phyloP scores from a whole-genome alignment of 352 stramenopile genomes.

The Phytophthora macrochlamydospora region DNA sequence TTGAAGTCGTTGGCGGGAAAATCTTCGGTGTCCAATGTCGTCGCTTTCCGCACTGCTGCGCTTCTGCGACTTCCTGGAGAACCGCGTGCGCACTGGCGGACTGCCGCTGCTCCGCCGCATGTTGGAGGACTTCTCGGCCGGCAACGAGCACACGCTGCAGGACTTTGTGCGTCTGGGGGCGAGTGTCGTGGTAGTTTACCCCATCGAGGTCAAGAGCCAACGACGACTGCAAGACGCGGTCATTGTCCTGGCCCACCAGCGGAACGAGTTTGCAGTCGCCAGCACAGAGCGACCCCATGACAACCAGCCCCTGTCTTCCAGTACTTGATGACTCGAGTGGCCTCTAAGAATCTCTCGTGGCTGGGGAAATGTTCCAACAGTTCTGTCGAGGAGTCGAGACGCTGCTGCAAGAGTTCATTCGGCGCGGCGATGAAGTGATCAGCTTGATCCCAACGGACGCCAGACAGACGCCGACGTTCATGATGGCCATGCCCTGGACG shows the following conservation, averaged over 20 bases:
- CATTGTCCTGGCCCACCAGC: constrained; percentile 1
- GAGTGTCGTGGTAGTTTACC: constrained; percentile 36
- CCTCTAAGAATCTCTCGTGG: constrained; percentile 24
- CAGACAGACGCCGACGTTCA: background rate
- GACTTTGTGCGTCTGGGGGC: constrained; percentile 42
- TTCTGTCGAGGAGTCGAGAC: constrained; percentile 22
- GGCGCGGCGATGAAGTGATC: constrained; percentile 14
- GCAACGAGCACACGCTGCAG: constrained; percentile 34
- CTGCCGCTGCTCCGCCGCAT: constrained; percentile 36
- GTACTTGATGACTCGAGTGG: constrained; percentile 17
- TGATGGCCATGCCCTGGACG: background rate
- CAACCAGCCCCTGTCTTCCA: constrained; percentile 9
- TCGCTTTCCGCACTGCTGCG: constrained; percentile 14
- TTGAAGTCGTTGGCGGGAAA: background rate
- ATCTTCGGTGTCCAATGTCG: background rate
- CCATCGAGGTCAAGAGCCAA: constrained; percentile 18
- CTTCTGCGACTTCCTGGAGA: constrained; percentile 47
- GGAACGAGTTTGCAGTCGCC: background rate
- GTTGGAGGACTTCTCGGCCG: constrained; percentile 28
- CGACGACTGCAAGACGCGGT: constrained; percentile 2
- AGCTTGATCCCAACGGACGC: constrained; percentile 20
- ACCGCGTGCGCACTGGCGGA: constrained; percentile 30
- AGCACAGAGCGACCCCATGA: background rate
- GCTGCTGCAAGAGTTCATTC: constrained; percentile 16
- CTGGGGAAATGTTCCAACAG: constrained; percentile 23